These are phyloP conservation scores for Chenopodium formosanum DNA, from an alignment of 148 eudicot species.

Conservation along the genomic window DNA sequence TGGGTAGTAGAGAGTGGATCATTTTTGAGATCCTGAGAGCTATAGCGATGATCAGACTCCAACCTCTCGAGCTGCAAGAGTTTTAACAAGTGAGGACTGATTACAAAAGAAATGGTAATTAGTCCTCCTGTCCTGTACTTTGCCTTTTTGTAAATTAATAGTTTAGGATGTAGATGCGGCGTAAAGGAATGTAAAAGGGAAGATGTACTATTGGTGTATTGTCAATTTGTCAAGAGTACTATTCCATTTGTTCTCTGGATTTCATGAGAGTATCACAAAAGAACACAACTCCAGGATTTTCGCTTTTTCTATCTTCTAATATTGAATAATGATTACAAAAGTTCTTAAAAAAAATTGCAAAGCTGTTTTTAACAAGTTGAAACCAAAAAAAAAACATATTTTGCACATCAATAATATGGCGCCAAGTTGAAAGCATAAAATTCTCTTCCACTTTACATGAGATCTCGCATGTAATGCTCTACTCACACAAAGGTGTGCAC, in stretches of 20 bases:
- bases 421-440: neutral
- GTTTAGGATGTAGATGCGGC: neutral
- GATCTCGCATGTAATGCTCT: too few relatives aligned
- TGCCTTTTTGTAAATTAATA: neutral
- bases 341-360: neutral
- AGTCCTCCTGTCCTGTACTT: neutral
- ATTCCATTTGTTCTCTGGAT: neutral
- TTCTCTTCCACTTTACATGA: too few relatives aligned
- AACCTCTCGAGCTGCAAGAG: neutral
- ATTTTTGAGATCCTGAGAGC: neutral
- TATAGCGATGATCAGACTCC: neutral
- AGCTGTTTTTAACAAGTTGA: too few relatives aligned
- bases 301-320: too few relatives aligned
- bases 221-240: neutral
- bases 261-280: neutral
- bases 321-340: neutral
- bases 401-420: neutral
- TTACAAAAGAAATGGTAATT: neutral
- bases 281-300: neutral
- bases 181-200: neutral
- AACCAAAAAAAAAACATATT: neutral
- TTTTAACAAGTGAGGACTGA: neutral
- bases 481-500: too few relatives aligned
- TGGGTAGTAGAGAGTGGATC: neutral
- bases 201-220: neutral